phyloP scores from a whole-genome alignment of 345 rosid species.

The Cardamine resedifolia region DNA sequence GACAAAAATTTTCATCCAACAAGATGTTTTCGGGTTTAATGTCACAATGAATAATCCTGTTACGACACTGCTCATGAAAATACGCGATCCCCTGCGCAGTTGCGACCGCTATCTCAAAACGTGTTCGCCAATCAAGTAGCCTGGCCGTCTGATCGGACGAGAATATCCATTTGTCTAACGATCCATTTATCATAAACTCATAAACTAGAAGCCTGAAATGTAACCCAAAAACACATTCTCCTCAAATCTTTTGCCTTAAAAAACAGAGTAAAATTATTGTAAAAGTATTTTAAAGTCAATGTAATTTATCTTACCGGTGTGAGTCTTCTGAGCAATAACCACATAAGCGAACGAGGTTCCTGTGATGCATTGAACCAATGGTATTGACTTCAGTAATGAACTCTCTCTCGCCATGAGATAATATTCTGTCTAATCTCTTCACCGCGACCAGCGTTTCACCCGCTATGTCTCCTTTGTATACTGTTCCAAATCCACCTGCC shows the following conservation, averaged over 20 bases:
- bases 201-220: constrained; percentile 68
- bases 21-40: constrained; percentile 74
- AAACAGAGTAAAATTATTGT: background rate
- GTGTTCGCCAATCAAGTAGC: constrained; percentile 62
- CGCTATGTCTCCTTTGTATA: constrained; percentile 59
- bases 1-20: constrained; percentile 58
- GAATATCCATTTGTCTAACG: constrained; percentile 77
- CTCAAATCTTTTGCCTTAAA: background rate
- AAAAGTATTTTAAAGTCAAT: background rate
- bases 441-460: constrained; percentile 56
- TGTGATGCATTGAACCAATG: constrained; percentile 86
- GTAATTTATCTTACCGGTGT: constrained; percentile 50
- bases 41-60: constrained; percentile 68
- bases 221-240: background rate
- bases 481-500: constrained; percentile 80
- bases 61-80: constrained; percentile 76
- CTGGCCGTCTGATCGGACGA: constrained; percentile 35
- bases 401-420: constrained; percentile 70
- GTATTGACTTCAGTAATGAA: constrained; percentile 83
- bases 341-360: constrained; percentile 70
- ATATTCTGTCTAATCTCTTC: constrained; percentile 64
- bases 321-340: constrained; percentile 79
- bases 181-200: constrained; percentile 74
- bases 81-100: constrained; percentile 74
- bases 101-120: constrained; percentile 56